Base-by-base conservation (phyloP, 129 eudicot species). In the Pulicaria dysenterica region DNA sequence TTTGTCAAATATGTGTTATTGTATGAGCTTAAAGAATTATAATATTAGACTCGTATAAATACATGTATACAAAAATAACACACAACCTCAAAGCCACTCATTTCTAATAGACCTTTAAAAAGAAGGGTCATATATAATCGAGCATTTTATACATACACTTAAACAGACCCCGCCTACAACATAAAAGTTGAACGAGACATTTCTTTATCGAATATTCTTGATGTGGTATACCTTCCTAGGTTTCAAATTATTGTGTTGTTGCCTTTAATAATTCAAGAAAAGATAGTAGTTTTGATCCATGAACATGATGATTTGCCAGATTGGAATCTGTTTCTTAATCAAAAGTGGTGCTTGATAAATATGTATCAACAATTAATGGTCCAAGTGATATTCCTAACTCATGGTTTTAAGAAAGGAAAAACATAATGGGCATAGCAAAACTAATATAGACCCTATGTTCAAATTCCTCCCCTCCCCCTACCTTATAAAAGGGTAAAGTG, bases 251-350 rank as follows among this genome's bases (percentile, higher is more conserved):
- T 12, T 43, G 11, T 9, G 7, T 59, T 7, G 61, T 39, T 13
- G 16, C 47, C 75, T 76, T 76, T 58, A 76, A 76, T 76, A 76
- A 76, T 67, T 57, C 80, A 76, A 42, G 55, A 42, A 77, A 61
- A 77, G 62, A 71, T 55, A 40, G 66, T 44, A 2, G 66, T 43
- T 69, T 73, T 53, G 76, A 70, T 77, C 34, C 5, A 60, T 51
- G 72, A 44, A 34, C 16, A 24, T 9, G 8, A 48, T 70, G 82
- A 77, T 60, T 37, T 61, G 10, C 31, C 61, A 12, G 70, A 34
- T 69, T 69, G 65, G 77, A 53, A 70, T 70, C 4, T 43, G 49
- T 60, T 41, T 55, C 55, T 51, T 36, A 61, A 43, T 70, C 34
- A 39, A 69, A 70, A 61, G 31, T 38, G 53, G 50, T 68, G 70